Conservation (phyloP, 257 asterid genomes). For the Nicotiana tabacum region DNA sequence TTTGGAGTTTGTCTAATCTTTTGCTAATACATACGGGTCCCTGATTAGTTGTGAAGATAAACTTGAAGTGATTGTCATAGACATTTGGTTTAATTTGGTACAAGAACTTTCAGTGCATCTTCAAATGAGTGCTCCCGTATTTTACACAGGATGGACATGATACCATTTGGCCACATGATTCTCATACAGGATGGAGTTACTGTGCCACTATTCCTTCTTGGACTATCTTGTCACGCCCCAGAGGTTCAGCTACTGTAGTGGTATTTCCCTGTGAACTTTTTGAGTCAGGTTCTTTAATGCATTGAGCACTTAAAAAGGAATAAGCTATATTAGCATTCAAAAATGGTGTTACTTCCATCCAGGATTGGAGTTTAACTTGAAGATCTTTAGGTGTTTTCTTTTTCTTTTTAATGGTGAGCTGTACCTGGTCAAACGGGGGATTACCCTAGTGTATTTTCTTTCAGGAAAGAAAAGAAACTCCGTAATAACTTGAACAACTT, state of each 20-base stretch:
- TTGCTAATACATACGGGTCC: conserved; percentile 3
- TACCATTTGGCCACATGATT: conserved; percentile 64
- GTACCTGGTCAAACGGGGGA: background rate
- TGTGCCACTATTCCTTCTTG: conserved; percentile 70
- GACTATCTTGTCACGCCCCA: conserved; percentile 43
- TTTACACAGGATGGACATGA: conserved; percentile 50
- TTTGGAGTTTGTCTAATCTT: background rate
- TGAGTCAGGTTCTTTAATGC: conserved; percentile 3
- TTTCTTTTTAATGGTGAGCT: background rate
- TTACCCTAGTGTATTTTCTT: background rate
- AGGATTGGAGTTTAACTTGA: background rate
- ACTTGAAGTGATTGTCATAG: background rate
- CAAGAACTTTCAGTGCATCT: background rate
- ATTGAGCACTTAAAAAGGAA: background rate
- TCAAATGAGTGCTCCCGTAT: conserved; percentile 12
- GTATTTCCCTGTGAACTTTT: conserved; percentile 26
- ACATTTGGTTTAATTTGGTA: background rate
- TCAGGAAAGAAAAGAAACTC: background rate
- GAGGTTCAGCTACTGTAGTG: conserved; percentile 54
- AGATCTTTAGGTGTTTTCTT: background rate
- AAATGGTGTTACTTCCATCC: background rate
- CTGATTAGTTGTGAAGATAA: background rate
- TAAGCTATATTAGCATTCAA: background rate
- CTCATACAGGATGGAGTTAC: conserved; percentile 70
- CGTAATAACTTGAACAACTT: background rate